Evolutionary conservation across 495 filamentous ascomycete species (phyloP), one percentile per base, ranked within the genome.

Genomic region (Lepidopterella palustris): DNA sequence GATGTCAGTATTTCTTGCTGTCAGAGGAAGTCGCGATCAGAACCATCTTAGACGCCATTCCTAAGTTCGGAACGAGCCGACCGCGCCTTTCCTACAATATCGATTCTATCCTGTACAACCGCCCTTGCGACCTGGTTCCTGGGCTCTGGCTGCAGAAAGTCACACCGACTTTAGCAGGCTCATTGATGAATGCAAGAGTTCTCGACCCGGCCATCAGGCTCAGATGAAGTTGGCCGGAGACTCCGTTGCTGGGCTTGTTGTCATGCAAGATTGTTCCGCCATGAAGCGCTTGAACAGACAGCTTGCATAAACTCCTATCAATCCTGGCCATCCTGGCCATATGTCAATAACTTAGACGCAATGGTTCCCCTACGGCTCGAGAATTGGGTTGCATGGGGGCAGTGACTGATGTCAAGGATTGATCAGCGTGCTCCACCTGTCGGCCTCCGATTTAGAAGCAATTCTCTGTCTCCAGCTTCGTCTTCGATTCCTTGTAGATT

Each of bases 81-180:
- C n/a, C n/a, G n/a, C n/a, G 20, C 23, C 47, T 3, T 50, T 8
- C 21, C 47, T 24, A 13, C 47, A 25, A 1, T 25, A 15, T 5
- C 47, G 13, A 42, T 42, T 18, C 3, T 13, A 2, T 13, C 26
- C 21, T 50, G 47, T 50, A 27, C 47, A 26, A 50, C 45, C 45
- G 45, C 45, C 45, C 45, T 49, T 49, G 45, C 45, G 23, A 49
- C 47, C 47, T 50, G 47, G 47, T 27, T 25, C 18, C 26, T 50
- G 47, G 47, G 47, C 25, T 24, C 47, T 25, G 47, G 47, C 47
- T 50, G 47, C 47, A 50, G 5, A 25, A 5, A 5, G 47, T 50
- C 5, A 27, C 23, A 50, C 47, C 21, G 26, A 27, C 47, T 3
- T 24, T 50, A 24, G 47, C 20, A 6, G 20, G 15, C 26, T 27